Evolutionary conservation across 208 protist species (phyloP), one percentile per base, ranked within the genome.

Genomic region (Wallacemonas rigidus): DNA sequence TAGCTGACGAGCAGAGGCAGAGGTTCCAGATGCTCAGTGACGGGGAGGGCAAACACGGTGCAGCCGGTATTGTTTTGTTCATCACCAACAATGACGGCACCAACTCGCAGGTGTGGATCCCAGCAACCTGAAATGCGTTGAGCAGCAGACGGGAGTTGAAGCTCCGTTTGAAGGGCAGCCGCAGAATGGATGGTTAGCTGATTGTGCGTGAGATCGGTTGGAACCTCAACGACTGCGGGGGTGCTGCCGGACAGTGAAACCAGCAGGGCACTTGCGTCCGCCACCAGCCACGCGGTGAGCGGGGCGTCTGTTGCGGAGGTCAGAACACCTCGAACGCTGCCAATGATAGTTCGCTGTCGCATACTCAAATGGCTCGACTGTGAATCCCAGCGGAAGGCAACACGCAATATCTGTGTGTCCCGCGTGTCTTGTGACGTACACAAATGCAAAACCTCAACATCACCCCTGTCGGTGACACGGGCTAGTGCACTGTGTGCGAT

Each of bases 221-320:
- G 60, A 6, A 65, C 14, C 12, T 65, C 26, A 26, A 26, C 26
- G 26, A 26, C 26, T 26, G 26, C 26, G 26, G 26, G 26, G 26
- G 26, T 26, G 26, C 26, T 26, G 26, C 26, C 26, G 26, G 26
- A 26, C 26, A 26, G 26, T 26, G 26, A 65, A 6, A 48, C 60
- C 41, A 65, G 60, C 60, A 65, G 6, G 4, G 60, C 41, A 35
- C 60, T 65, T 4, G 3, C 1, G 41, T 17, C 60, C 5, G 11
- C 60, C 60, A 36, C 3, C 7, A 65, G 60, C 60, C 60, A 65
- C 12, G 60, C 17, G 11, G 60, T 65, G 60, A 65, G 60, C 43
- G 43, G 43, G 3, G n/a, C 17, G 7, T 11, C 60, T 45, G 11
- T 26, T 26, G 26, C 60, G 12, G 7, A 3, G 41, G 6, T 39